phyloP scores from a whole-genome alignment of 371 early-diverging fungal species.

The Funneliformis caledonium region DNA sequence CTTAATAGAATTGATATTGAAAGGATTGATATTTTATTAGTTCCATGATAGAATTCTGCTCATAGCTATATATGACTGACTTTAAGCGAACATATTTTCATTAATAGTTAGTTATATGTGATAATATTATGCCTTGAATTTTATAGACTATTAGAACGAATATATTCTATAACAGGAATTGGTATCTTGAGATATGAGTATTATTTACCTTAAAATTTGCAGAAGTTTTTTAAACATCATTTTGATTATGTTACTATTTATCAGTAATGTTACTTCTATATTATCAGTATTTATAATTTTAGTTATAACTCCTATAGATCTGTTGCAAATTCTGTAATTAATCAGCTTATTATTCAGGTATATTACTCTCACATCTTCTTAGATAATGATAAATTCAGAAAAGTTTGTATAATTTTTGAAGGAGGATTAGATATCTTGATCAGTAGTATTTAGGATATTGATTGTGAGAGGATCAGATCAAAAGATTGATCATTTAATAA shows the following conservation, averaged over 20 bases:
- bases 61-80: too few relatives aligned
- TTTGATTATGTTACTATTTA: not conserved
- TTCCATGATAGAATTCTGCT: too few relatives aligned
- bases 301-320: not conserved
- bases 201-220: too few relatives aligned
- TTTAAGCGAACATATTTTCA: too few relatives aligned
- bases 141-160: too few relatives aligned
- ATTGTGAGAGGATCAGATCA: not conserved
- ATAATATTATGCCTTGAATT: too few relatives aligned
- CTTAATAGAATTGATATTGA: too few relatives aligned
- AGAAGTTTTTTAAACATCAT: not conserved
- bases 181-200: too few relatives aligned
- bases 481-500: not conserved
- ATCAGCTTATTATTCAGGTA: not conserved
- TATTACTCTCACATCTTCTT: not conserved
- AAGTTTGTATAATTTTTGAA: conserved; percentile 1
- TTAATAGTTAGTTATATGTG: too few relatives aligned
- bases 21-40: too few relatives aligned
- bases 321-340: not conserved
- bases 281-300: not conserved
- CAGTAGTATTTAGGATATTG: not conserved
- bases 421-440: not conserved
- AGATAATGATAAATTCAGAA: not conserved
- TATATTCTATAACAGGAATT: too few relatives aligned
- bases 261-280: not conserved